Base-by-base conservation (phyloP, 225 moss, liverwort and hornwort genomes). In the Ulota crispa region DNA sequence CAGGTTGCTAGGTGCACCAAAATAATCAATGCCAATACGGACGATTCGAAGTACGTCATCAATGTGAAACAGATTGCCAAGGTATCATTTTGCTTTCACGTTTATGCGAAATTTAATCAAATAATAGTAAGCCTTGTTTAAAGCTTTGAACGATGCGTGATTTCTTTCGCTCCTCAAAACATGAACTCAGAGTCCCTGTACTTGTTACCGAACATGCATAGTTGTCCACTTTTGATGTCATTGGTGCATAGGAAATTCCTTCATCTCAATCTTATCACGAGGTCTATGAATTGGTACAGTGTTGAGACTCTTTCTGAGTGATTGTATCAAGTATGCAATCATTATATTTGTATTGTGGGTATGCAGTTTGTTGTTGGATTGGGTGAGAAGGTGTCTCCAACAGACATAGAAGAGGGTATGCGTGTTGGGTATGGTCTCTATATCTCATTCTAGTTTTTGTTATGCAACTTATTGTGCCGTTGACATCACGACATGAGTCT, bases 371-470 rank as follows among this genome's bases (percentile, higher is more conserved):
- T 96, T 31, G 96, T 96, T 80, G 96, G 96, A 71, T 87, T 96
- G 72, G 96, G 94, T 77, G 96, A 94, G 57, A 93, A 93, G 76
- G 96, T 96, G 53, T 96, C 96, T 77, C 96, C 96, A 39, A 96
- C 96, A 77, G 94, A 96, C 71, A 94, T 96, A 73, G 94, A 96
- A 79, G 96, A 96, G 86, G 96, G 96, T 56, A 96, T 96, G 96
- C 90, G 94, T 77, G 94, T 96, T 36, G 96, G 96, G 96, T 96
- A 89, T 57, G 81, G 3, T 74, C 31, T 39, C 15, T 4, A n/a
- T 62, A 62, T 28, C 9, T 64, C 34, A 28, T 28, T 63, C 8
- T n/a, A 32, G 3, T 53, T 67, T 7, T 52, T 69, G 36, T 5
- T 27, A 27, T 55, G 74, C 36, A 14, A 32, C 54, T 79, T 18